phyloP scores from a whole-genome alignment of 805 yeast genomes.

The Candida pini region DNA sequence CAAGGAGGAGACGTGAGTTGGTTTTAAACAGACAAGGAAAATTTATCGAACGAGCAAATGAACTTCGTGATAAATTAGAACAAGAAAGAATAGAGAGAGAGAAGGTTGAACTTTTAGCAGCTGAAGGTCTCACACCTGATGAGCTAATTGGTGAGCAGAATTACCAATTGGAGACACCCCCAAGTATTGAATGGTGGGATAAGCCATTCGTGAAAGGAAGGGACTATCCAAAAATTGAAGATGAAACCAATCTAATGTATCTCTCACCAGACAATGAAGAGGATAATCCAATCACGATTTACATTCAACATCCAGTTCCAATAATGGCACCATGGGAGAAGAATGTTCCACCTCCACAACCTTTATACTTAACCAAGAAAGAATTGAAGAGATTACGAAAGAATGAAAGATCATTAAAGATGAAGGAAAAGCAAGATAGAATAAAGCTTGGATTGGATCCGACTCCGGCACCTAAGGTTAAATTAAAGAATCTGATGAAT shows the following conservation, averaged over 20 bases:
- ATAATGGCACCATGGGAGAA: slow-evolving; percentile 54
- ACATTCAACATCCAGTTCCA: slow-evolving; percentile 79
- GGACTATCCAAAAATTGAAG: slow-evolving; percentile 32
- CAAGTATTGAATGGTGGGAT: slow-evolving; percentile 90
- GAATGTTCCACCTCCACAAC: slow-evolving; percentile 33
- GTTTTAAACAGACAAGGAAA: slow-evolving; percentile 60
- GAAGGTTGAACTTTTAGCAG: slow-evolving; percentile 25
- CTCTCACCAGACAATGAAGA: slow-evolving; percentile 32
- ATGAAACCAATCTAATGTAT: slow-evolving; percentile 24
- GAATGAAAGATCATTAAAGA: slow-evolving; percentile 56
- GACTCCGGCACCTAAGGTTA: slow-evolving; percentile 86
- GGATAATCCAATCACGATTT: slow-evolving; percentile 53
- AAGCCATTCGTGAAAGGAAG: slow-evolving; percentile 39
- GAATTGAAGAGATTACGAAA: slow-evolving; percentile 72
- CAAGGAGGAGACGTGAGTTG: slow-evolving; percentile 33
- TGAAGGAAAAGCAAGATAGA: slow-evolving; percentile 70
- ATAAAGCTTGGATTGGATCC: slow-evolving; percentile 78
- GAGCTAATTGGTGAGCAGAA: slow-evolving; percentile 48
- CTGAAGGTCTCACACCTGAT: slow-evolving; percentile 47
- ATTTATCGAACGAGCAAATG: slow-evolving; percentile 48
- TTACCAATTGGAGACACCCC: slow-evolving; percentile 47
- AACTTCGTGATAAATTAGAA: slow-evolving; percentile 36
- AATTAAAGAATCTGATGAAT: slow-evolving; percentile 76
- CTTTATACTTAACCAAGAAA: slow-evolving; percentile 63
- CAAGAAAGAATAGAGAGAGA: slow-evolving; percentile 31